Conservation (phyloP, 2,329 filamentous ascomycete species). For the Talaromyces sp. region DNA sequence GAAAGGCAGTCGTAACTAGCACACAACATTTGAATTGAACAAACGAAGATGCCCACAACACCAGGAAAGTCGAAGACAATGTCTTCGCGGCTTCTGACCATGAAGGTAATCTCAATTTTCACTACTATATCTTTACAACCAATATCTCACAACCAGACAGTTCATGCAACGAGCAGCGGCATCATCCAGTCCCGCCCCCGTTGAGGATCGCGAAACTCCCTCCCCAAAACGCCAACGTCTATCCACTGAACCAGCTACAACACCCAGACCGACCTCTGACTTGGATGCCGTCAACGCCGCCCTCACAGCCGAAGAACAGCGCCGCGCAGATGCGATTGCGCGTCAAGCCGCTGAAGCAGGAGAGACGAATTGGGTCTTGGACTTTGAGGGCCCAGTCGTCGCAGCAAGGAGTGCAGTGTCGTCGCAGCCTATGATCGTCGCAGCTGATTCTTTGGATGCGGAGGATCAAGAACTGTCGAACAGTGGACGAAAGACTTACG, state of each 20-base stretch:
- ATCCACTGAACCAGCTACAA: slow-evolving; percentile 26
- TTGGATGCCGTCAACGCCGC: slow-evolving; percentile 40
- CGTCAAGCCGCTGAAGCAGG: slow-evolving; percentile 42
- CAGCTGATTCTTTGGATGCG: slow-evolving; percentile 33
- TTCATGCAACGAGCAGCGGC: slow-evolving; percentile 90
- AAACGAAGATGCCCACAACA: slow-evolving; percentile 45
- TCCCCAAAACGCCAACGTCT: slow-evolving; percentile 37
- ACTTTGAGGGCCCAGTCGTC: slow-evolving; percentile 25
- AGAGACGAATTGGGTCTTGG: slow-evolving; percentile 44
- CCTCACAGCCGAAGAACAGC: slow-evolving; percentile 40
- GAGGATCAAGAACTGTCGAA: slow-evolving; percentile 29
- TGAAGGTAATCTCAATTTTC: slow-evolving; percentile 58
- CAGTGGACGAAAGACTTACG: slow-evolving; percentile 37
- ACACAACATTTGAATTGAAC: slow-evolving; percentile 12
- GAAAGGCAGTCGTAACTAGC: neutral
- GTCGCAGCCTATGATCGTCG: slow-evolving; percentile 29
- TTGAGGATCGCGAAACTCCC: slow-evolving; percentile 40
- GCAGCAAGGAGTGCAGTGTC: slow-evolving; percentile 17
- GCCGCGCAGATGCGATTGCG: slow-evolving; percentile 38
- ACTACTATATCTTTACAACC: neutral
- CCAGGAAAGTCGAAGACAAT: slow-evolving; percentile 63
- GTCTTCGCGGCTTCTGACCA: slow-evolving; percentile 83
- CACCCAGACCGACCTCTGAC: slow-evolving; percentile 28
- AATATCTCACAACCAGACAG: slow-evolving; percentile 31
- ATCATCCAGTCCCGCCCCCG: slow-evolving; percentile 47